These are phyloP conservation scores for Calcarisporium arbuscula DNA, from an alignment of 2,329 filamentous ascomycete genomes.

Conservation along the genomic window DNA sequence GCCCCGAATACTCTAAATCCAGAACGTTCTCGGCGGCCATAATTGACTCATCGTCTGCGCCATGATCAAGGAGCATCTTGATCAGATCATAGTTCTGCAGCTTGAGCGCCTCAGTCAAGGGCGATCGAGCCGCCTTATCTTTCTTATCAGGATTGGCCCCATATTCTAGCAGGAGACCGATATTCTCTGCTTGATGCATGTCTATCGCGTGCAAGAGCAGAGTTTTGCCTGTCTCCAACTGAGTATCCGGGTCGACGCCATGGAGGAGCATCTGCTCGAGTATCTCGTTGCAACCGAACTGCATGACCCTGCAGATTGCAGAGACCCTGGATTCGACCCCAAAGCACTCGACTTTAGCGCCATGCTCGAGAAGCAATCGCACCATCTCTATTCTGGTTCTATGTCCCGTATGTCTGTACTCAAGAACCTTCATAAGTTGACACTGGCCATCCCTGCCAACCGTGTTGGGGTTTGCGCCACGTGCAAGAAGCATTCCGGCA, in stretches of 20 bases:
- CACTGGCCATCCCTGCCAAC: slow-evolving; percentile 24
- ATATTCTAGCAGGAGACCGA: slow-evolving; percentile 19
- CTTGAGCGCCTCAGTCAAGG: slow-evolving; percentile 24
- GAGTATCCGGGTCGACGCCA: too few species aligned
- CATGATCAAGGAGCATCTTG: slow-evolving; percentile 19
- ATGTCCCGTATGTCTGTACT: slow-evolving; percentile 18
- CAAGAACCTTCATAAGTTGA: slow-evolving; percentile 23
- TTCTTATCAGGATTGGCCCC: slow-evolving; percentile 25
- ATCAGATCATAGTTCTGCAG: slow-evolving; percentile 21
- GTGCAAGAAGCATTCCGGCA: slow-evolving; percentile 23
- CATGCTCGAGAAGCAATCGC: slow-evolving; percentile 20
- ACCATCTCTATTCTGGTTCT: slow-evolving; percentile 16
- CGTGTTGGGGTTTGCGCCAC: slow-evolving; percentile 26
- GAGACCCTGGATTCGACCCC: too few species aligned
- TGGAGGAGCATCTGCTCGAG: slow-evolving; percentile 3
- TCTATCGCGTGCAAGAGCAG: slow-evolving; percentile 25
- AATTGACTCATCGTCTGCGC: too few species aligned
- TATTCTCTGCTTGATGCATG: slow-evolving; percentile 15
- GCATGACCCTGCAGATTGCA: too few species aligned
- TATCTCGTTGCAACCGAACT: too few species aligned
- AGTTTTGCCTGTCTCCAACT: slow-evolving; percentile 23
- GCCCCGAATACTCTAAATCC: slow-evolving; percentile 16
- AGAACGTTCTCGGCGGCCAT: too few species aligned
- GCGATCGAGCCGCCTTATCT: slow-evolving; percentile 23
- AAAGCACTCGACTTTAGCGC: slow-evolving; percentile 19